Evolutionary conservation across 208 protist genomes (phyloP).

Genomic region (Acanthamoeba culbertsoni): DNA sequence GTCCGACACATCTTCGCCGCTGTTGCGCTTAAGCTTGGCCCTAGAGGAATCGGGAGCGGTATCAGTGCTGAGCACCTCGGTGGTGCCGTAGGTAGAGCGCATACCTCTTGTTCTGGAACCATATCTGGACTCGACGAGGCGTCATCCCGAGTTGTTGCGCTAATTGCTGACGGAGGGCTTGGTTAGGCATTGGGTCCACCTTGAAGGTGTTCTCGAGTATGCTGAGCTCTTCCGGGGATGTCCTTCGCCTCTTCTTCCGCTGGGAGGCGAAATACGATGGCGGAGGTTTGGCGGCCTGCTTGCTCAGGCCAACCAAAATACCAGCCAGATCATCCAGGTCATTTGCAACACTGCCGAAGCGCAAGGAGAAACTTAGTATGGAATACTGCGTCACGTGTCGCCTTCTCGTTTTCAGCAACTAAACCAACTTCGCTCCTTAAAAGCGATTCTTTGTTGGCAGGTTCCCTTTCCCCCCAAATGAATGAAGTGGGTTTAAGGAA

Average conservation of each 20-base stretch:
- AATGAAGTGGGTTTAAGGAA: background rate
- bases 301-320: background rate
- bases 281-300: background rate
- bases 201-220: constrained; percentile 71
- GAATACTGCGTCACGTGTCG: no score
- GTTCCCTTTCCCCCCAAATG: background rate
- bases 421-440: no score
- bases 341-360: background rate
- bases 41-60: background rate
- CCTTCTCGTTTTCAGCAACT: no score
- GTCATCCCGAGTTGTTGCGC: constrained; percentile 74
- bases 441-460: no score
- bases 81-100: background rate
- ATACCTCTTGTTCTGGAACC: constrained; percentile 75
- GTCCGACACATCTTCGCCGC: background rate
- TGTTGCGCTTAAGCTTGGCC: background rate
- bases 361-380: background rate
- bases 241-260: constrained; percentile 66
- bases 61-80: background rate
- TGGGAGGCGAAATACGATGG: background rate
- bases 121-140: constrained; percentile 67
- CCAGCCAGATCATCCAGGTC: constrained; percentile 7
- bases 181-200: constrained; percentile 65
- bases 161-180: constrained; percentile 58
- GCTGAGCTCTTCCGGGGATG: constrained; percentile 62